Evolutionary conservation across 148 eudicot genomes (phyloP), one percentile per base, ranked within the genome.

Genomic region (Camellia granthamiana): DNA sequence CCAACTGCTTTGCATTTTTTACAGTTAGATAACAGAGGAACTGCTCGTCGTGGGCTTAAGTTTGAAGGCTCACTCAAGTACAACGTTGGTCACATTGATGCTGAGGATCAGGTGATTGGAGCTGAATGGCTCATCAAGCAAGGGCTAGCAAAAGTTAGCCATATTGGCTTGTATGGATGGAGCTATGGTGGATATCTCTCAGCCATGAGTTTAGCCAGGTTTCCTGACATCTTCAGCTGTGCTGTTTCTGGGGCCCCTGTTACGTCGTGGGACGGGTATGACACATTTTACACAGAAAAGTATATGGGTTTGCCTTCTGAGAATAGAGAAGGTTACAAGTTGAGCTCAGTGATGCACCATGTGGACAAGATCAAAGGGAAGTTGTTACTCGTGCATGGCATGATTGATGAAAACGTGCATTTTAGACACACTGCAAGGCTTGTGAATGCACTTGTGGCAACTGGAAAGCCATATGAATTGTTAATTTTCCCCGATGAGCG

Each of bases 101-200:
- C 91, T 0, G 97, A 94, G 51, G 98, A 94, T 86, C 99, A 96
- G 78, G 79, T 86, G 49, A 84, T 88, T 0, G 99, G 99, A 70
- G 99, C 92, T 6, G 89, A 93, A 71, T 93, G 95, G 95, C 95
- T 96, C 82, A 85, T 93, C 67, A 91, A 91, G 74, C 83, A 85
- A 69, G 98, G 98, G 46, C 84, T 96, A 16, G 86, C 99, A 11
- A 88, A 89, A 84, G 80, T 15, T 1, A 95, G 93, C 74, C 89
- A 86, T n/a, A 88, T 96, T 4, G 99, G 99, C 18, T 9, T 96
- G n/a, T 96, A 96, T 7, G 99, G 99, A 11, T 96, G 99, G 99
- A 96, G 99, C 87, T 96, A 96, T 10, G 99, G 99, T 10, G 99
- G 99, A 55, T 96, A 96, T 77, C 97, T 96, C 84, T 96, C 99